A percentile compares a stretch with the other conserved stretches of the same genome.
phyloP scores from a whole-genome alignment of 2,329 filamentous ascomycete species.

The Penicillium sp. region DNA sequence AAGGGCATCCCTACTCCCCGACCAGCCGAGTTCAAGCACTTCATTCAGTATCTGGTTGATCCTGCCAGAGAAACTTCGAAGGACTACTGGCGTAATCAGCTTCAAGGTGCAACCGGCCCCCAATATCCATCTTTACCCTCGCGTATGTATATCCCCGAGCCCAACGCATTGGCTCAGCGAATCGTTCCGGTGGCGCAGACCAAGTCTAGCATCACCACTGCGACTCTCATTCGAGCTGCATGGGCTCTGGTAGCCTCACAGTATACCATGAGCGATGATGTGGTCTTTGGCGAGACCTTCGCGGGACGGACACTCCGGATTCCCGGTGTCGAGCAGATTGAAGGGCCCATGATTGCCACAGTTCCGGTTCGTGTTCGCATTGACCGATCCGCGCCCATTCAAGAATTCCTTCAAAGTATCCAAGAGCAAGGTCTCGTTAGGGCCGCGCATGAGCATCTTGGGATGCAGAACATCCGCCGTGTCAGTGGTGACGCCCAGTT shows the following conservation, averaged over 20 bases:
- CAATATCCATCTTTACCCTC: conserved; percentile 45
- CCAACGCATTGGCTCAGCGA: conserved; percentile 46
- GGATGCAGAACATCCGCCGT: conserved; percentile 22
- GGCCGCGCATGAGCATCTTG: conserved; percentile 21
- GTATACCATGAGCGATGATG: conserved; percentile 44
- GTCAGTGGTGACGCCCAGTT: conserved; percentile 12
- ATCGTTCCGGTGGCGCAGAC: conserved; percentile 27
- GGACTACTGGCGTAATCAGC: conserved; percentile 51
- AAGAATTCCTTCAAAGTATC: conserved; percentile 14
- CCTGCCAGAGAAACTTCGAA: conserved; percentile 42
- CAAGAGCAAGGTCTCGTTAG: conserved; percentile 17
- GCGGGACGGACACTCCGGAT: conserved; percentile 48
- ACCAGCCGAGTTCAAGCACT: conserved; percentile 46
- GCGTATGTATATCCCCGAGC: conserved; percentile 15
- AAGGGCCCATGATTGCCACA: conserved; percentile 21
- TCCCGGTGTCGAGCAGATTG: conserved; percentile 46
- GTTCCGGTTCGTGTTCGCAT: conserved; percentile 18
- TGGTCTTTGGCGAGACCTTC: conserved; percentile 50
- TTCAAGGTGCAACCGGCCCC: conserved; percentile 48
- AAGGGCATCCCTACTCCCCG: conserved; percentile 15
- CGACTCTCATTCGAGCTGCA: conserved; percentile 48
- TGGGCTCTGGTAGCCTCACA: conserved; percentile 47
- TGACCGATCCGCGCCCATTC: conserved; percentile 4
- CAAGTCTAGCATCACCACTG: conserved; percentile 37
- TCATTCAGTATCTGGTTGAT: conserved; percentile 52